These are phyloP conservation scores for Hypoxylon intermedium DNA, from an alignment of 495 filamentous ascomycete genomes.

Conservation along the genomic window DNA sequence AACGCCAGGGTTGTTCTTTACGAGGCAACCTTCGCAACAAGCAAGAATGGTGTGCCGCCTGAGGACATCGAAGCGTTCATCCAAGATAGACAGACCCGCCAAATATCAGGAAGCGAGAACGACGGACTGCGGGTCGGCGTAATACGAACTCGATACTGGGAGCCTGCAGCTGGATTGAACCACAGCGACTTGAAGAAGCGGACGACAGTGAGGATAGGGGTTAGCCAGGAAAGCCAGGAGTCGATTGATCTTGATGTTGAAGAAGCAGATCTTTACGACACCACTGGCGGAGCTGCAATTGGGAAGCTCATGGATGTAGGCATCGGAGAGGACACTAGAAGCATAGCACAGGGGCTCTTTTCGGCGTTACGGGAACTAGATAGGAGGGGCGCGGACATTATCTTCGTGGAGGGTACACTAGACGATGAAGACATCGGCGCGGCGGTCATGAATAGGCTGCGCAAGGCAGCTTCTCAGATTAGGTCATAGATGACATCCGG, in stretches of 20 bases:
- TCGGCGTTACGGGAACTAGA: slow-evolving; percentile 87
- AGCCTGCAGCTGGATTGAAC: slow-evolving; percentile 42
- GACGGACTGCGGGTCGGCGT: slow-evolving; percentile 42
- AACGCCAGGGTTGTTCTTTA: slow-evolving; percentile 86
- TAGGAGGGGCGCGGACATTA: slow-evolving; percentile 75
- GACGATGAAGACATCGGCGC: slow-evolving; percentile 86
- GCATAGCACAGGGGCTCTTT: slow-evolving; percentile 86
- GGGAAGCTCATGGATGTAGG: slow-evolving; percentile 62
- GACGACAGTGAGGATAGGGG: slow-evolving; percentile 11
- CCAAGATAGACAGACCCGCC: slow-evolving; percentile 8
- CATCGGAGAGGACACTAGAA: slow-evolving; percentile 70
- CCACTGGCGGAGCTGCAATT: slow-evolving; percentile 28
- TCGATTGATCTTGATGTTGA: slow-evolving; percentile 42
- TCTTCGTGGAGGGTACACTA: slow-evolving; percentile 88
- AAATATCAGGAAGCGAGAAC: slow-evolving; percentile 9
- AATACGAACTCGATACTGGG: slow-evolving; percentile 56
- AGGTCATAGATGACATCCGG: slow-evolving; percentile 45
- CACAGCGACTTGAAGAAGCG: slow-evolving; percentile 30
- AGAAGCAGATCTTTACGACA: slow-evolving; percentile 42
- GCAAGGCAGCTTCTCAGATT: slow-evolving; percentile 80
- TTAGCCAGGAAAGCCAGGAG: slow-evolving; percentile 19
- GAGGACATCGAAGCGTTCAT: slow-evolving; percentile 32
- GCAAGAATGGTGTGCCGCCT: slow-evolving; percentile 18
- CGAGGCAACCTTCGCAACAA: slow-evolving; percentile 55
- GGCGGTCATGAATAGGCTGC: slow-evolving; percentile 92